phyloP scores from a whole-genome alignment of 2,329 filamentous ascomycete genomes.

The Pseudocercospora ulei region DNA sequence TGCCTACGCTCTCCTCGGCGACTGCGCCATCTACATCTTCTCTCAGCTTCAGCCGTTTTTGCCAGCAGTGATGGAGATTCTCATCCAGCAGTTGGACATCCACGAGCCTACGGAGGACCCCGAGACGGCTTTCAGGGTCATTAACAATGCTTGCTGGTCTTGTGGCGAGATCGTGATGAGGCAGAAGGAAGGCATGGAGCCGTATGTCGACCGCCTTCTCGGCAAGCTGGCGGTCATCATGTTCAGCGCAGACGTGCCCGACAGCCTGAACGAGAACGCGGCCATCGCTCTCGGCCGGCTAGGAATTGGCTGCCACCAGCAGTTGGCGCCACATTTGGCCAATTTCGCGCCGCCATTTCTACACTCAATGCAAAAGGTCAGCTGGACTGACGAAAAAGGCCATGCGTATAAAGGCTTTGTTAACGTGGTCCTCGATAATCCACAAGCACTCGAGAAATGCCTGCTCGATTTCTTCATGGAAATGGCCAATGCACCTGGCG shows the following conservation, averaged over 20 bases:
- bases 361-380: conserved; percentile 68
- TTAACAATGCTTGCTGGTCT: conserved; percentile 98
- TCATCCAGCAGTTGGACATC: conserved; percentile 81
- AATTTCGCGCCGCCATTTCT: conserved; percentile 78
- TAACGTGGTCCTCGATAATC: conserved; percentile 72
- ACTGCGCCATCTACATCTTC: conserved; percentile 90
- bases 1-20: conserved; percentile 85
- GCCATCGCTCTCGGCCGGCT: conserved; percentile 84
- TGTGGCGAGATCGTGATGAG: conserved; percentile 84
- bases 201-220: conserved; percentile 67
- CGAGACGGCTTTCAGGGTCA: conserved; percentile 77
- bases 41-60: conserved; percentile 66
- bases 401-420: conserved; percentile 89
- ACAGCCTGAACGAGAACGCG: conserved; percentile 83
- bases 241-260: conserved; percentile 72
- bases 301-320: conserved; percentile 65
- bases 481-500: conserved; percentile 60
- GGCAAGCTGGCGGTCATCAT: conserved; percentile 72
- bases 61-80: conserved; percentile 61
- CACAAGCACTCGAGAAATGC: conserved; percentile 80
- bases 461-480: conserved; percentile 71
- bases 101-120: conserved; percentile 61
- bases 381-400: conserved; percentile 85
- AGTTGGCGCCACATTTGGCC: conserved; percentile 66
- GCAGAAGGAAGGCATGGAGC: conserved; percentile 59